Conservation (phyloP, 257 asterid genomes). For the Eucommia ulmoides region DNA sequence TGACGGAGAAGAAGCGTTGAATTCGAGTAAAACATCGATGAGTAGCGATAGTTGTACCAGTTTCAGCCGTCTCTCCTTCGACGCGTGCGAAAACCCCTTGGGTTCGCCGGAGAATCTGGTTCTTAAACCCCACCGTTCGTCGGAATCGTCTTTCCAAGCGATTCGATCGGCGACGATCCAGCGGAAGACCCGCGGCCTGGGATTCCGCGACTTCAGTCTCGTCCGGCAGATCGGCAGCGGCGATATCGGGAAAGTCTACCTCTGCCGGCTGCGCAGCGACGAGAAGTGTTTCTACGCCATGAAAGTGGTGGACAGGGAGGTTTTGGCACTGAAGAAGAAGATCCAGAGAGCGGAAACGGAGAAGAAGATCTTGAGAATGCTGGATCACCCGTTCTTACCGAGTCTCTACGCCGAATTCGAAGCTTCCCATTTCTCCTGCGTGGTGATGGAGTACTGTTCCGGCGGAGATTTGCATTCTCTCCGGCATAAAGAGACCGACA, state of each 20-base stretch:
- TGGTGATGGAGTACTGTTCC: conserved; percentile 75
- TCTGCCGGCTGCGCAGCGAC: conserved; percentile 29
- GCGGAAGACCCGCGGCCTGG: conserved; percentile 19
- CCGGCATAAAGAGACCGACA: conserved; percentile 53
- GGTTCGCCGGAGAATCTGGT: conserved; percentile 64
- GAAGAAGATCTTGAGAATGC: conserved; percentile 52
- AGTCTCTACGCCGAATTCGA: conserved; percentile 64
- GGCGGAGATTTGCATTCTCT: conserved; percentile 93
- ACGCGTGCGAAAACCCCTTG: conserved; percentile 34
- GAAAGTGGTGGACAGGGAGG: conserved; percentile 77
- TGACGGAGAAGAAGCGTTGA: conserved; percentile 16
- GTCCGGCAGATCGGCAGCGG: conserved; percentile 84
- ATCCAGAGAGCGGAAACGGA: conserved; percentile 73
- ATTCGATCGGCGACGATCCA: conserved; percentile 13
- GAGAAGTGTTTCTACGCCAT: conserved; percentile 49
- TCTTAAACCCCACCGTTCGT: conserved; percentile 74
- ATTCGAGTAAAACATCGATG: conserved; percentile 53
- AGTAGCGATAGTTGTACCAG: conserved; percentile 61
- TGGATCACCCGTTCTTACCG: conserved; percentile 81
- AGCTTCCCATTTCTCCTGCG: conserved; percentile 64
- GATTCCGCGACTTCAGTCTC: conserved; percentile 52
- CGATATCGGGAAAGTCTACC: conserved; percentile 69
- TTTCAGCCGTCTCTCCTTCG: conserved; percentile 60
- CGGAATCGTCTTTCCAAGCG: conserved; percentile 52
- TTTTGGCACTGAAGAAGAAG: conserved; percentile 61